Conservation (phyloP, 2,329 filamentous ascomycete species). For the Calycina herbarum region DNA sequence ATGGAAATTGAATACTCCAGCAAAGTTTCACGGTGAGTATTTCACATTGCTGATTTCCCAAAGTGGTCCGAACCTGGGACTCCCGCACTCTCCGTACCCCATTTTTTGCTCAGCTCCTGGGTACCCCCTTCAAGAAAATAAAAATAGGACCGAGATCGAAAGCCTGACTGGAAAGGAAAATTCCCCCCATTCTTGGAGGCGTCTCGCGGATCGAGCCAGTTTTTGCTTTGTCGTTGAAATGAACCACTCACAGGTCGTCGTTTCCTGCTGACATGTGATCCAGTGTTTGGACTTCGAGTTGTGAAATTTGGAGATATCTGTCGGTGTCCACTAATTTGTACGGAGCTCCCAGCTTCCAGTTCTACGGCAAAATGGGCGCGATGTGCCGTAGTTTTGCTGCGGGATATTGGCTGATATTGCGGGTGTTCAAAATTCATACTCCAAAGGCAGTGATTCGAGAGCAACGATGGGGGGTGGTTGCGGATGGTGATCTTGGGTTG, state of each 20-base stretch:
- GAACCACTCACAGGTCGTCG: neutral
- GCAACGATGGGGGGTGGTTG: neutral
- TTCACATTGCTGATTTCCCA: neutral
- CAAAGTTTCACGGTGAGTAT: neutral
- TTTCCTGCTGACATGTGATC: conserved; percentile 3
- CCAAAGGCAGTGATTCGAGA: neutral
- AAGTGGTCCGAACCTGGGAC: neutral
- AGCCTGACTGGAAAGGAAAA: neutral
- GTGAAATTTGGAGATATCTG: neutral
- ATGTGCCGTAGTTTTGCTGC: neutral
- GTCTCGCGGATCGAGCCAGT: neutral
- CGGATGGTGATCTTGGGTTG: neutral
- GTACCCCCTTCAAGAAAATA: neutral
- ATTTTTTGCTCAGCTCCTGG: neutral
- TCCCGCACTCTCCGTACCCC: neutral
- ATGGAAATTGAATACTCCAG: conserved; percentile 1
- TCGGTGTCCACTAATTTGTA: neutral
- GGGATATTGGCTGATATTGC: conserved; percentile 4
- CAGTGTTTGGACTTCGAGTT: neutral
- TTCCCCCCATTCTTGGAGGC: neutral
- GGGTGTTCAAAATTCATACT: neutral
- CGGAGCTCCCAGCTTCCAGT: neutral
- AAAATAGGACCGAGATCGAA: conserved; percentile 5
- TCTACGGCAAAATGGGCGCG: neutral
- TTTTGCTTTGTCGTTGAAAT: conserved; percentile 7